Evolutionary conservation across 2,329 filamentous ascomycete genomes (phyloP), one percentile per base, ranked within the genome.

Genomic region (Phyllosticta citriasiana): DNA sequence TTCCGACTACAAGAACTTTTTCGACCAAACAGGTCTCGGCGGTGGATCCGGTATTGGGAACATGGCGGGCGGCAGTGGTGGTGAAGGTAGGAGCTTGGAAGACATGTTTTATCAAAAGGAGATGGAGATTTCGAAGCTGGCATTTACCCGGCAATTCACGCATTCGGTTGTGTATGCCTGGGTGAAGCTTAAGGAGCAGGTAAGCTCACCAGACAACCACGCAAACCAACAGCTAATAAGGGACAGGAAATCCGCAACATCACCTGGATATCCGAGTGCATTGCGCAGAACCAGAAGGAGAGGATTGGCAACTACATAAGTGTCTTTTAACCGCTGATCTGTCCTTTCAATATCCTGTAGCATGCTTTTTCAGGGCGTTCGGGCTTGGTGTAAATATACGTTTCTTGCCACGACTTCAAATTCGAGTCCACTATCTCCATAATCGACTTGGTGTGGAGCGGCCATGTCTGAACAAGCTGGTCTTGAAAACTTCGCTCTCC

Each of bases 91-190:
- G 78, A 97, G 92, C 69, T 76, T 99, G 68, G 94, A 99, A 73
- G 94, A 99, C 72, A 82, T 99, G 79, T 99, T 99, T 78, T 99
- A 99, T 74, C 91, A 97, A 76, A 97, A 96, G 79, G 94, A 99
- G 78, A 97, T 97, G 94, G 92, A 99, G 74, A 88, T 97, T 65
- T 93, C 89, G 61, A 99, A 99, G 82, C 79, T 88, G 63, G 91
- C 92, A 8, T 99, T 99, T 72, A 99, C 94, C 4, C 84, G 91
- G 67, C 94, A 99, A 74, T 99, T 99, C 74, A 96, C 91, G 14
- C 91, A 90, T 69, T 89, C 90, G 40, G 90, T 97, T 67, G 90
- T 99, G 57, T 99, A 97, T 73, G 91, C 91, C 19, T 99, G 94
- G 94, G 90, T 99, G 63, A 97, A 96, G 80, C 79, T 99, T 70